A percentile compares a stretch with the other conserved stretches of the same genome.
phyloP scores from a whole-genome alignment of 2,329 filamentous ascomycete species.

The Calonectria montana region DNA sequence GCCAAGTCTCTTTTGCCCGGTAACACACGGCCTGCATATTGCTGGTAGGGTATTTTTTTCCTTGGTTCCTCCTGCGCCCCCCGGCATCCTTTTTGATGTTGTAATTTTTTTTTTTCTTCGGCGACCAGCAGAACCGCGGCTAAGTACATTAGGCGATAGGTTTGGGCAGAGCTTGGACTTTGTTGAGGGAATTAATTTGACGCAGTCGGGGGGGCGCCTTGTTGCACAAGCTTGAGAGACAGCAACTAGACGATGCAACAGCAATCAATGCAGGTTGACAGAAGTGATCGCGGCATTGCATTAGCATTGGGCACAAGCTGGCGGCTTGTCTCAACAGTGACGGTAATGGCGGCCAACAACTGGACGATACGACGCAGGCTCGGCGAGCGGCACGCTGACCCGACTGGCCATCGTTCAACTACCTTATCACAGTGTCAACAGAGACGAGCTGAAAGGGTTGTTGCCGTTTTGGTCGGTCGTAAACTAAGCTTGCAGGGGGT shows the following conservation, averaged over 20 bases:
- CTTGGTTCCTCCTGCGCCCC: background rate
- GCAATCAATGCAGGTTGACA: constrained; percentile 13
- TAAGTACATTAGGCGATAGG: constrained; percentile 1
- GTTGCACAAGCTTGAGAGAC: constrained; percentile 9
- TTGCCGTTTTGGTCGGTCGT: constrained; percentile 12
- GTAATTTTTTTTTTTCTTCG: background rate
- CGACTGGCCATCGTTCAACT: constrained; percentile 11
- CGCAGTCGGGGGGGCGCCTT: constrained; percentile 5
- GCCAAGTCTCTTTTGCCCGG: background rate
- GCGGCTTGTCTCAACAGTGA: constrained; percentile 23
- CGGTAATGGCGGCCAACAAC: constrained; percentile 14
- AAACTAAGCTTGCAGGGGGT: constrained; percentile 20
- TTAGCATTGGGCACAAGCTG: constrained; percentile 10
- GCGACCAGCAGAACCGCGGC: background rate
- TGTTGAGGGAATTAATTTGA: constrained; percentile 21
- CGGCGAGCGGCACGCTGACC: constrained; percentile 20
- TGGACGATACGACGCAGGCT: constrained; percentile 18
- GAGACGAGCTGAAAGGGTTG: constrained; percentile 17
- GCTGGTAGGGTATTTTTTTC: constrained; percentile 2
- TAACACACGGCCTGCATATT: constrained; percentile 4
- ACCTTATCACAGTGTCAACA: constrained; percentile 21
- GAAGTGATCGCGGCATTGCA: constrained; percentile 10
- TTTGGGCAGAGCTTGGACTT: background rate
- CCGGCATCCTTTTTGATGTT: background rate
- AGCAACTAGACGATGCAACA: constrained; percentile 13